Evolutionary conservation across 1,139 yeast species (phyloP).

Genomic region (Torulaspora pretoriensis): DNA sequence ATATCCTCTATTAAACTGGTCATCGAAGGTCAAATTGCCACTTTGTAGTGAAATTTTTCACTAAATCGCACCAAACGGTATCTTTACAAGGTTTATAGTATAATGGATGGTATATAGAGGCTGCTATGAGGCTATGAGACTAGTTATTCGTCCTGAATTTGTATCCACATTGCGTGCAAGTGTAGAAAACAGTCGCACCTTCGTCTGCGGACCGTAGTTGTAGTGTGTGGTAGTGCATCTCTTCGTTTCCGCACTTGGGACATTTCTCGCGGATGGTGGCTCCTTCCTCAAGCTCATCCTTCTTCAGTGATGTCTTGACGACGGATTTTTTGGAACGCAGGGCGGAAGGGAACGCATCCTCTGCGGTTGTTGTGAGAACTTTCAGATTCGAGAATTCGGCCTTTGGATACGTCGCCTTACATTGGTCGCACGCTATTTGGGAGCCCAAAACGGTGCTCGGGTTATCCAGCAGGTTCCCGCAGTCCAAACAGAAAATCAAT

Average conservation of each 20-base stretch:
- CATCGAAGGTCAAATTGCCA: not conserved
- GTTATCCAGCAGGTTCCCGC: slow-evolving; percentile 81
- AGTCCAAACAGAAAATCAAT: slow-evolving; percentile 85
- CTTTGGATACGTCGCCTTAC: slow-evolving; percentile 57
- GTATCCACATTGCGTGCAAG: slow-evolving; percentile 90
- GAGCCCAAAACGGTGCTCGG: slow-evolving; percentile 46
- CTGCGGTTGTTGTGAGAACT: slow-evolving; percentile 79
- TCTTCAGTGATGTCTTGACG: slow-evolving; percentile 77
- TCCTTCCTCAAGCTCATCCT: slow-evolving; percentile 83
- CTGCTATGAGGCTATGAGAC: not conserved
- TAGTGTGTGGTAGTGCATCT: slow-evolving; percentile 94
- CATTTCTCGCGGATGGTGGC: slow-evolving; percentile 96
- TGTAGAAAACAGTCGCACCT: slow-evolving; percentile 94
- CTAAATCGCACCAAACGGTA: slow-evolving; percentile 6
- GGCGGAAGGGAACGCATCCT: slow-evolving; percentile 87
- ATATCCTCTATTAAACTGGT: not conserved
- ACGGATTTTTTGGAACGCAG: slow-evolving; percentile 77
- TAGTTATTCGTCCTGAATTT: slow-evolving; percentile 88
- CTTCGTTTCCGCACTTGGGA: slow-evolving; percentile 96
- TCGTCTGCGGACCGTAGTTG: slow-evolving; percentile 98
- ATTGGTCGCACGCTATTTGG: slow-evolving; percentile 60
- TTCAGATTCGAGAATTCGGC: slow-evolving; percentile 66
- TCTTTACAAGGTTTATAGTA: not conserved
- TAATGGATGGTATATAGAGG: slow-evolving; percentile 2
- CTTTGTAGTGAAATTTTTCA: slow-evolving; percentile 6